Evolutionary conservation across 2,329 filamentous ascomycete genomes (phyloP).

Genomic region (Tolypocladium cylindrosporum): DNA sequence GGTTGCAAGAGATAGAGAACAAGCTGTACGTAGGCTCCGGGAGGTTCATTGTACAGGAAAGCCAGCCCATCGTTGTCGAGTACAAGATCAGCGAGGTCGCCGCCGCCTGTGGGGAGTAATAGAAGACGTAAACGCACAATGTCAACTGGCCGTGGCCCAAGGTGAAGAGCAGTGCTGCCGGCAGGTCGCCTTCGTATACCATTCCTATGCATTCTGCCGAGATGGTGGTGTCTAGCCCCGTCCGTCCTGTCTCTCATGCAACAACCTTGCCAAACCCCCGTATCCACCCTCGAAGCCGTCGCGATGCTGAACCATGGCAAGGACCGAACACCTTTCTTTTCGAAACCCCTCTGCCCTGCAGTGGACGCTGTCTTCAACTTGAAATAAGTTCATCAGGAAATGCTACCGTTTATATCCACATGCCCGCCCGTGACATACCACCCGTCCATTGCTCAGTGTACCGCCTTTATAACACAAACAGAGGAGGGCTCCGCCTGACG

Average conservation of each 20-base stretch:
- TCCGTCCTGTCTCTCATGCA: not conserved
- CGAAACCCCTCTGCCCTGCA: not conserved
- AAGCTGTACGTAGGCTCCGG: conserved; percentile 31
- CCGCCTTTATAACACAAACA: not conserved
- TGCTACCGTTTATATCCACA: not conserved
- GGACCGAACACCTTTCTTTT: not conserved
- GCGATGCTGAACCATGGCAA: not conserved
- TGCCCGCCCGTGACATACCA: not conserved
- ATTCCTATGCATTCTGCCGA: not conserved
- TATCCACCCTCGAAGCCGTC: not conserved
- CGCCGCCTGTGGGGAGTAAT: conserved; percentile 2
- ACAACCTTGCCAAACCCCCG: not conserved
- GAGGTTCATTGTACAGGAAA: conserved; percentile 26
- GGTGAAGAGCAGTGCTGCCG: not conserved
- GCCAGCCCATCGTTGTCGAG: conserved; percentile 24
- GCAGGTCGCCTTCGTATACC: not conserved
- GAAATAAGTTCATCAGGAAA: not conserved
- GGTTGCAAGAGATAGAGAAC: conserved; percentile 16
- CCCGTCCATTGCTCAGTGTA: not conserved
- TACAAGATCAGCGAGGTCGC: conserved; percentile 32
- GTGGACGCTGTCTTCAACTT: not conserved
- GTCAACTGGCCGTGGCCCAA: not conserved
- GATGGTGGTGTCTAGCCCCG: not conserved
- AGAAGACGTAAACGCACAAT: not conserved
- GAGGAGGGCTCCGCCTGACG: not conserved